These are phyloP conservation scores for Neonectria hederae DNA, from an alignment of 2,329 filamentous ascomycete genomes.

Conservation along the genomic window DNA sequence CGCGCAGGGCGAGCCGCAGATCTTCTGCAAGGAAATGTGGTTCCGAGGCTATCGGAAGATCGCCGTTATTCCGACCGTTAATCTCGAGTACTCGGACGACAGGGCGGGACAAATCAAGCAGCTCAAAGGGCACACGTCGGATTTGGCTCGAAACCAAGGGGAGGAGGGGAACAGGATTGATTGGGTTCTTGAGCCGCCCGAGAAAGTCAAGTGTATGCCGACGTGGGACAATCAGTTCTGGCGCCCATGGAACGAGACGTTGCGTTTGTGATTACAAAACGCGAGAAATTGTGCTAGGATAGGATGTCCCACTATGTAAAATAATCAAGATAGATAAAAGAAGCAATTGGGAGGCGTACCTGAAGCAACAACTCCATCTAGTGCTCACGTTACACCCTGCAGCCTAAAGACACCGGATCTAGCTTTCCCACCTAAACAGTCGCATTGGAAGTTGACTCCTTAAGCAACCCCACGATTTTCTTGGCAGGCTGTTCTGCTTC, in stretches of 20 bases:
- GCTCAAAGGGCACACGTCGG: conserved; percentile 58
- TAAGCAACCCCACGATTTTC: not conserved
- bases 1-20: conserved; percentile 61
- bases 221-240: conserved; percentile 53
- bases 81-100: conserved; percentile 63
- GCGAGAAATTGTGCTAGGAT: not conserved
- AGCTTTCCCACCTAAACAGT: not conserved
- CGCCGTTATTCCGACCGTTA: conserved; percentile 65
- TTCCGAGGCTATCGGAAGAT: conserved; percentile 59
- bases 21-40: conserved; percentile 69
- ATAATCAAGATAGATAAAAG: not conserved
- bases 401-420: not conserved
- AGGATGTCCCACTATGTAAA: not conserved
- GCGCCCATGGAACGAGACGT: conserved; percentile 48
- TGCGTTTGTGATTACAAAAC: conserved; percentile 2
- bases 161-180: conserved; percentile 46
- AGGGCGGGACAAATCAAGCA: conserved; percentile 57
- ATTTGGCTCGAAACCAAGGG: conserved; percentile 44
- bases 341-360: not conserved
- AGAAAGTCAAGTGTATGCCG: conserved; percentile 59
- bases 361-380: not conserved
- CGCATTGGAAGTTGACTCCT: not conserved
- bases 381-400: not conserved
- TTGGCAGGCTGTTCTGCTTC: not conserved
- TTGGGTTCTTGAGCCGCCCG: conserved; percentile 57